A percentile compares a stretch with the other conserved stretches of the same genome.
These are phyloP conservation scores for Hypoxylon sp. DNA, from an alignment of 2,329 filamentous ascomycete species.

Conservation along the genomic window DNA sequence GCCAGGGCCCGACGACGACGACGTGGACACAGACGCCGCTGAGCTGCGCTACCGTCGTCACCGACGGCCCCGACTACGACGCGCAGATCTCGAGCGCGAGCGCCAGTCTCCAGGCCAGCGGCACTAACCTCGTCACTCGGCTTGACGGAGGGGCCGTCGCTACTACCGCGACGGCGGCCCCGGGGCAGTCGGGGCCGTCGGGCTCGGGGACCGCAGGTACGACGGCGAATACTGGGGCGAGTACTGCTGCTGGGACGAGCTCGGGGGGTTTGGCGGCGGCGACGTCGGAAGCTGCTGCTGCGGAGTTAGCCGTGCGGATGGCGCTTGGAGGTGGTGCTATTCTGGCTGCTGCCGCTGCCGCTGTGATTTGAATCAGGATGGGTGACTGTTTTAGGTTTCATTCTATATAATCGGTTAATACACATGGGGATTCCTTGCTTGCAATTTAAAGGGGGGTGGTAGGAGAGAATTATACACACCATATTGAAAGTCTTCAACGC, in stretches of 20 bases:
- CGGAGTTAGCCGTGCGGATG: background rate
- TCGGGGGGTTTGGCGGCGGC: background rate
- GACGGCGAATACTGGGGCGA: background rate
- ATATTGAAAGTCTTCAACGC: no score
- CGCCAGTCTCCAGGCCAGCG: slow-evolving; percentile 6
- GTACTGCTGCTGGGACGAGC: background rate
- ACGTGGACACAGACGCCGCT: slow-evolving; percentile 7
- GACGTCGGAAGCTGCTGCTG: slow-evolving; percentile 1
- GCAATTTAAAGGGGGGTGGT: background rate
- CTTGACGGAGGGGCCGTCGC: background rate
- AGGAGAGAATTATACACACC: no score
- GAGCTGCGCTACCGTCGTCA: slow-evolving; percentile 14
- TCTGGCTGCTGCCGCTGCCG: slow-evolving; percentile 9
- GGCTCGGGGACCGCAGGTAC: background rate
- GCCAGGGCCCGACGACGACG: slow-evolving; percentile 13
- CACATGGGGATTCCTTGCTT: background rate
- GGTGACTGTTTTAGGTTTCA: background rate
- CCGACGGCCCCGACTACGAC: slow-evolving; percentile 8
- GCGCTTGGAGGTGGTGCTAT: slow-evolving; percentile 1
- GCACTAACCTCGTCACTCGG: background rate
- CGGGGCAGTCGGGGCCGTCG: background rate
- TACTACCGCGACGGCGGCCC: background rate
- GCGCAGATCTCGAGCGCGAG: slow-evolving; percentile 3
- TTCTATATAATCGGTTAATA: no score
- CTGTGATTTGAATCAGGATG: background rate